Evolutionary conservation across 1,139 yeast species (phyloP).

Genomic region (Geotrichum aggregatum): DNA sequence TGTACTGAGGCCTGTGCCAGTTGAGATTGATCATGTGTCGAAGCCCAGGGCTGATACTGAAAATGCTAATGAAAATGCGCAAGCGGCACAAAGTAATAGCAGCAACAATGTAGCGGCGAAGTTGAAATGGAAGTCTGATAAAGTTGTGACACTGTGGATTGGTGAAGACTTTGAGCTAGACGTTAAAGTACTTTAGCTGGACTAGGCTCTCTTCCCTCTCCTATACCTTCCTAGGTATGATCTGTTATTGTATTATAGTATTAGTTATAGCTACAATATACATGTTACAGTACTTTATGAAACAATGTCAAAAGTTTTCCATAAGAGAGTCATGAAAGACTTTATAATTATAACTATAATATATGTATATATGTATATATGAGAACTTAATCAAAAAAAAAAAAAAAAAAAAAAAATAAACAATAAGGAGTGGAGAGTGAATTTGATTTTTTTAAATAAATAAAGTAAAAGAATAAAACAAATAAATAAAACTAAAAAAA

Average conservation of each 20-base stretch:
- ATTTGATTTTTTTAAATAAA: no score
- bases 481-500: not conserved
- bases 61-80: not conserved
- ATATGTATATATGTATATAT: no score
- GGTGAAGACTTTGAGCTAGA: not conserved
- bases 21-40: not conserved
- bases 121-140: slow-evolving; percentile 4
- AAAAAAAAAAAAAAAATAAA: not conserved
- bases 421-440: not conserved
- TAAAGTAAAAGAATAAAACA: not conserved
- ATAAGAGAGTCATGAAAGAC: no score
- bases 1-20: no score
- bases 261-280: no score
- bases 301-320: no score
- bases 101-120: not conserved
- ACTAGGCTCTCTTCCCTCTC: not conserved
- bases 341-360: no score
- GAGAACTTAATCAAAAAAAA: no score
- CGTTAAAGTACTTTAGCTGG: not conserved
- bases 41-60: no score
- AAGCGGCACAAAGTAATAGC: not conserved
- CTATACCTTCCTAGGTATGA: no score
- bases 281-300: no score
- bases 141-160: not conserved
- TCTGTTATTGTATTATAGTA: no score